Evolutionary conservation across 345 rosid genomes (phyloP).

Genomic region (Aquilaria sinensis): DNA sequence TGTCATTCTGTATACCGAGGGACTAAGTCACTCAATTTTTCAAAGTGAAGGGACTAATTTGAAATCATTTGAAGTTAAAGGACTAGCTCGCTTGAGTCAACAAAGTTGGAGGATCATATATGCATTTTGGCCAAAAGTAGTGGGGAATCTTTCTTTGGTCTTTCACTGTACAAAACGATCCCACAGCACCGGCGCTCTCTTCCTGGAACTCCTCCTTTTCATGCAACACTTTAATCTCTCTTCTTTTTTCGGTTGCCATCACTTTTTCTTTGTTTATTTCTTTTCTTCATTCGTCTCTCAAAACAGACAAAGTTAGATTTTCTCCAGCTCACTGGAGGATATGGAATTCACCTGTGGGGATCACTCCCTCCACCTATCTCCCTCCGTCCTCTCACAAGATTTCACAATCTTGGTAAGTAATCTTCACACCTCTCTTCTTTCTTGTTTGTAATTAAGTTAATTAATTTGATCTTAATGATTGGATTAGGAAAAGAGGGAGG

Average conservation of each 20-base stretch:
- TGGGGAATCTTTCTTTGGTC: slow-evolving; percentile 25
- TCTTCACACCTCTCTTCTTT: background rate
- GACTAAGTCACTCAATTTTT: no score
- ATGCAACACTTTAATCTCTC: slow-evolving; percentile 17
- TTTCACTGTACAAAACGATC: slow-evolving; percentile 33
- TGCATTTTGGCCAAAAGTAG: background rate
- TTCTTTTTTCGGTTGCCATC: slow-evolving; percentile 11
- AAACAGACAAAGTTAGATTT: slow-evolving; percentile 24
- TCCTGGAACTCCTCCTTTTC: slow-evolving; percentile 29
- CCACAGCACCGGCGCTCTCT: slow-evolving; percentile 25
- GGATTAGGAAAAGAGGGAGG: slow-evolving; percentile 25
- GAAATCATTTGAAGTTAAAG: no score
- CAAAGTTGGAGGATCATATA: no score
- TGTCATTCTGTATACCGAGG: no score
- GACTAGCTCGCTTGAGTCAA: no score
- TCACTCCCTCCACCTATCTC: slow-evolving; percentile 14
- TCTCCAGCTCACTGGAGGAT: slow-evolving; percentile 14
- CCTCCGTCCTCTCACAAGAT: background rate
- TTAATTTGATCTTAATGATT: background rate
- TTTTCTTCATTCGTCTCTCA: slow-evolving; percentile 3
- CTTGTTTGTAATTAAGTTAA: no score
- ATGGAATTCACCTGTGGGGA: slow-evolving; percentile 33
- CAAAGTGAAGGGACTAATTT: no score
- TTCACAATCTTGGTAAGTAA: background rate
- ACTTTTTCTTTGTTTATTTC: background rate